Evolutionary conservation across 805 yeast genomes (phyloP).

Genomic region (Candida maris): DNA sequence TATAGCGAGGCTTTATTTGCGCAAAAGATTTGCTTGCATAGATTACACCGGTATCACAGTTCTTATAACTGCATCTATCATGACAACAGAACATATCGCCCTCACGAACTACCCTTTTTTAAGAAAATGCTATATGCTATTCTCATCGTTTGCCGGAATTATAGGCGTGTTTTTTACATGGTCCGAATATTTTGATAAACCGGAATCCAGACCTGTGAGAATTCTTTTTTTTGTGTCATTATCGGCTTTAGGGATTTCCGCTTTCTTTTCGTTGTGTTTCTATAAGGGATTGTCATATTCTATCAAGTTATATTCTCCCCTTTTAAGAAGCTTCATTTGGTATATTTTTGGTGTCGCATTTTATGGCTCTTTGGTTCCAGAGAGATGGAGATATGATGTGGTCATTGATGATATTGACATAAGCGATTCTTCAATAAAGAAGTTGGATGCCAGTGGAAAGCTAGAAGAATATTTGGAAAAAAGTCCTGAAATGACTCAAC

Average conservation of each 20-base stretch:
- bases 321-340: constrained; percentile 67
- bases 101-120: constrained; percentile 55
- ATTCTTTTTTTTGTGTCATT: constrained; percentile 77
- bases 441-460: constrained; percentile 25
- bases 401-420: constrained; percentile 43
- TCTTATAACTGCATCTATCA: constrained; percentile 81
- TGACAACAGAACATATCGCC: constrained; percentile 80
- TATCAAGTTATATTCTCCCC: constrained; percentile 57
- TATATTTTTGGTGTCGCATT: constrained; percentile 80
- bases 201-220: constrained; percentile 76
- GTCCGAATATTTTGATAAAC: constrained; percentile 88
- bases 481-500: constrained; percentile 34
- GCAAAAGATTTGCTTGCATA: constrained; percentile 83
- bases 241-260: constrained; percentile 68
- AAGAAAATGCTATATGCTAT: constrained; percentile 48
- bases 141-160: constrained; percentile 64
- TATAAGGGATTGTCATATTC: constrained; percentile 56
- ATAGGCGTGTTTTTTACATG: constrained; percentile 80
- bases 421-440: constrained; percentile 31
- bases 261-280: constrained; percentile 53
- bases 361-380: constrained; percentile 87
- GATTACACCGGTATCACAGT: constrained; percentile 95
- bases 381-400: constrained; percentile 76
- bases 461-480: constrained; percentile 39
- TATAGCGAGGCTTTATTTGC: constrained; percentile 56